phyloP scores from a whole-genome alignment of 2,329 filamentous ascomycete species.

The Aspergillus amoenus region DNA sequence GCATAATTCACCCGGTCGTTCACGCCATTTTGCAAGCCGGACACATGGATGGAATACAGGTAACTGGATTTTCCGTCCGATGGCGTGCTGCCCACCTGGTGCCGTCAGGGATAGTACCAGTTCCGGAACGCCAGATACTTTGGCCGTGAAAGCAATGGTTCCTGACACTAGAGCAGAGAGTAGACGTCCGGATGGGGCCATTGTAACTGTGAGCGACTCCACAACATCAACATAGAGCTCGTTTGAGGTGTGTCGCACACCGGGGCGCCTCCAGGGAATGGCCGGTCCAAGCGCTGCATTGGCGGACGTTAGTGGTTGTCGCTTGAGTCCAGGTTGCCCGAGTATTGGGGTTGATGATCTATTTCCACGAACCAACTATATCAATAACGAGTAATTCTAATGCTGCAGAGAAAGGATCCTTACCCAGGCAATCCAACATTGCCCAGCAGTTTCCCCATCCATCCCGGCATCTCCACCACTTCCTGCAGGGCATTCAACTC shows the following conservation, averaged over 20 bases:
- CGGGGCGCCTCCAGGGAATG: slow-evolving; percentile 86
- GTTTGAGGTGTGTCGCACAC: slow-evolving; percentile 94
- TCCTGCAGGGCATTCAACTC: slow-evolving; percentile 92
- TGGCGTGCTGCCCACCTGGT: slow-evolving; percentile 74
- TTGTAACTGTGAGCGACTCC: slow-evolving; percentile 81
- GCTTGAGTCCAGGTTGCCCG: slow-evolving; percentile 40
- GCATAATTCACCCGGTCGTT: slow-evolving; percentile 85
- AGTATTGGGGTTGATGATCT: slow-evolving; percentile 43
- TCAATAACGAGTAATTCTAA: background rate
- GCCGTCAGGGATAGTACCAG: slow-evolving; percentile 77
- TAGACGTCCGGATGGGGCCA: slow-evolving; percentile 86
- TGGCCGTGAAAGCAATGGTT: slow-evolving; percentile 90
- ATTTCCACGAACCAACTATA: background rate
- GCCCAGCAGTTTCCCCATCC: slow-evolving; percentile 83
- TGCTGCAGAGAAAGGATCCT: slow-evolving; percentile 6
- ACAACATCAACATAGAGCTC: slow-evolving; percentile 96
- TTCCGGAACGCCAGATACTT: slow-evolving; percentile 92
- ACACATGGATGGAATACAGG: slow-evolving; percentile 98
- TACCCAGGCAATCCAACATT: slow-evolving; percentile 81
- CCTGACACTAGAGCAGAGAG: slow-evolving; percentile 86
- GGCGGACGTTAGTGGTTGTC: slow-evolving; percentile 38
- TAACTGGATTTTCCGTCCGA: slow-evolving; percentile 73
- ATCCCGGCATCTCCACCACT: slow-evolving; percentile 85
- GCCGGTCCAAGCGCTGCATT: slow-evolving; percentile 45
- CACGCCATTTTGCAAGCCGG: slow-evolving; percentile 82